Percentiles rank a stretch among this genome's conserved stretches.
Conservation (phyloP, 169 alveolate species). For the Eimeria falciformis region DNA sequence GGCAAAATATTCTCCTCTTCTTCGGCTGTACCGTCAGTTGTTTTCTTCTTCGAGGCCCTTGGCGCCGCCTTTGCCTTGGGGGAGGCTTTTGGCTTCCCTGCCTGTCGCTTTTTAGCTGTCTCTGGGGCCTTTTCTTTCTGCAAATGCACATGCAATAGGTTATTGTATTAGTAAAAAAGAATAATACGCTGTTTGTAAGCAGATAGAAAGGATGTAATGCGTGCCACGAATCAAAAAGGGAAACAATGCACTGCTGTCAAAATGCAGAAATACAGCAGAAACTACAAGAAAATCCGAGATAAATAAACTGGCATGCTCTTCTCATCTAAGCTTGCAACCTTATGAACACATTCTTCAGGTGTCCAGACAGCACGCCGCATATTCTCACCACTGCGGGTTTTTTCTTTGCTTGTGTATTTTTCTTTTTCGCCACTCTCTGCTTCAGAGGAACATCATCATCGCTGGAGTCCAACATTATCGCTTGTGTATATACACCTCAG, state of each 20-base stretch:
- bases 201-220: no score
- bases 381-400: constrained; percentile 30
- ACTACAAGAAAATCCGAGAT: no score
- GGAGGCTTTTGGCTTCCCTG: constrained; percentile 40
- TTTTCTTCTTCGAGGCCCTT: constrained; percentile 62
- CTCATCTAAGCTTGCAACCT: no score
- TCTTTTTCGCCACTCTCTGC: constrained; percentile 62
- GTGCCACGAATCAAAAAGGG: no score
- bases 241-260: no score
- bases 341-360: no score
- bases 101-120: background rate
- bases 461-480: constrained; percentile 53
- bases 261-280: no score
- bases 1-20: constrained; percentile 80
- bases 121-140: constrained; percentile 64
- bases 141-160: no score
- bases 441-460: constrained; percentile 60
- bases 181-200: no score
- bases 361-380: background rate
- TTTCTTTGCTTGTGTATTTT: constrained; percentile 11
- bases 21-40: constrained; percentile 65
- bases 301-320: no score
- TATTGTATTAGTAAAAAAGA: no score
- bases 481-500: no score
- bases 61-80: constrained; percentile 62